Percentiles rank a stretch among this genome's conserved stretches.
Evolutionary conservation across 768 basidiomycete species (phyloP).

Genomic region (Mycena sanguinolenta): DNA sequence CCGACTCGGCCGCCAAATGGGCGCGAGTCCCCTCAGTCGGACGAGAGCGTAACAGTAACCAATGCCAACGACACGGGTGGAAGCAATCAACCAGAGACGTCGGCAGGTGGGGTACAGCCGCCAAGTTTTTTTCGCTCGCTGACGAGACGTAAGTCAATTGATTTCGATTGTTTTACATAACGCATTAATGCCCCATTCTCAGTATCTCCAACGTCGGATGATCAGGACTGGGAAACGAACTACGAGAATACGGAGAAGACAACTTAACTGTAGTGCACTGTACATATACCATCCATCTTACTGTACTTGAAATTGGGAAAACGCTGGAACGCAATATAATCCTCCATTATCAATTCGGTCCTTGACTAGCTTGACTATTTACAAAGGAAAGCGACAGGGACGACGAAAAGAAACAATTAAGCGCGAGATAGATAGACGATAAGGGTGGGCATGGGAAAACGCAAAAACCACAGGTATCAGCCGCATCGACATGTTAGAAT

Average conservation of each 20-base stretch:
- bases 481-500: conserved; percentile 87
- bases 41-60: conserved; percentile 4
- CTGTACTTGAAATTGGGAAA: neutral
- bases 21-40: neutral
- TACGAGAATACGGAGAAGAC: conserved; percentile 12
- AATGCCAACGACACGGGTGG: neutral
- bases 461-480: conserved; percentile 46
- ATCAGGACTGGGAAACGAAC: conserved; percentile 27
- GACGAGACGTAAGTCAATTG: conserved; percentile 6
- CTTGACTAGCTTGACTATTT: conserved; percentile 16
- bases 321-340: conserved; percentile 13
- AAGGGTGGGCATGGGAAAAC: conserved; percentile 29
- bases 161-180: neutral
- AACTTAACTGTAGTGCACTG: neutral
- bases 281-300: neutral
- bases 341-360: conserved; percentile 31
- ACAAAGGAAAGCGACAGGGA: conserved; percentile 18
- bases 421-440: conserved; percentile 40
- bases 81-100: neutral
- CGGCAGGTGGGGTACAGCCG: neutral
- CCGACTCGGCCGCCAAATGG: neutral
- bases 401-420: conserved; percentile 44
- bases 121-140: conserved; percentile 7
- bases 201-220: conserved; percentile 16
- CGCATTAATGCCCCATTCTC: neutral